These are phyloP conservation scores for Emmonsiellopsis sp. DNA, from an alignment of 2,329 filamentous ascomycete genomes.

Conservation along the genomic window DNA sequence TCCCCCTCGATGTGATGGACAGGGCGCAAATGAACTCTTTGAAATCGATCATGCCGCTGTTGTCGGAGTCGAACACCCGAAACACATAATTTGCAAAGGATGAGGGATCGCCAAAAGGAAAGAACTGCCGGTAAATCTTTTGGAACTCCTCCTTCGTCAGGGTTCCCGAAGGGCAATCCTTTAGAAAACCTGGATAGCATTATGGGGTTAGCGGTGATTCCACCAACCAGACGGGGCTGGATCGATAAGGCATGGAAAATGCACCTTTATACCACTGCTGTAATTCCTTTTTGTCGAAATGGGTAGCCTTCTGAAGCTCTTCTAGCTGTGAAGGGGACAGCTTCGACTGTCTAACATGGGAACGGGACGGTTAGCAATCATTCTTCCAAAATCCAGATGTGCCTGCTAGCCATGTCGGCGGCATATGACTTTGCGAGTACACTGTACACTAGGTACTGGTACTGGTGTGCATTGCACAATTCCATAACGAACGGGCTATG, in stretches of 20 bases:
- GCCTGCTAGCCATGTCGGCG: background rate
- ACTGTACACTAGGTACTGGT: too few relatives aligned
- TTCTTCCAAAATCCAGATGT: background rate
- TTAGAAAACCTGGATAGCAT: slow-evolving; percentile 66
- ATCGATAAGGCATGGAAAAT: slow-evolving; percentile 19
- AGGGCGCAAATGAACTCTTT: slow-evolving; percentile 99
- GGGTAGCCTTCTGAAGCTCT: slow-evolving; percentile 91
- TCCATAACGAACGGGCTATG: too few relatives aligned
- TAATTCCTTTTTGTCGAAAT: slow-evolving; percentile 99
- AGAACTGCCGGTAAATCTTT: slow-evolving; percentile 99
- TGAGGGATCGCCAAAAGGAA: slow-evolving; percentile 94
- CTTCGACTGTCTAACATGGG: slow-evolving; percentile 74
- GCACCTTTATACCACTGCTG: slow-evolving; percentile 99
- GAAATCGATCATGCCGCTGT: slow-evolving; percentile 96
- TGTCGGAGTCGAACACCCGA: slow-evolving; percentile 97
- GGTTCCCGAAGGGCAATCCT: slow-evolving; percentile 94
- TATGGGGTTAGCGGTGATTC: background rate
- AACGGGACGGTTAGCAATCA: slow-evolving; percentile 7
- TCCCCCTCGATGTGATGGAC: slow-evolving; percentile 90
- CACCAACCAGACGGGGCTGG: background rate
- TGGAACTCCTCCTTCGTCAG: slow-evolving; percentile 98
- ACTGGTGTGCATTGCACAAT: too few relatives aligned
- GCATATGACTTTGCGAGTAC: too few relatives aligned
- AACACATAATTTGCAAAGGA: slow-evolving; percentile 99
- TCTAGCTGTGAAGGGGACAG: slow-evolving; percentile 91